Percentiles rank a stretch among this genome's conserved stretches.
These are phyloP conservation scores for Isoetes taiwanensis DNA, from an alignment of 75 land plant genomes.

Conservation along the genomic window DNA sequence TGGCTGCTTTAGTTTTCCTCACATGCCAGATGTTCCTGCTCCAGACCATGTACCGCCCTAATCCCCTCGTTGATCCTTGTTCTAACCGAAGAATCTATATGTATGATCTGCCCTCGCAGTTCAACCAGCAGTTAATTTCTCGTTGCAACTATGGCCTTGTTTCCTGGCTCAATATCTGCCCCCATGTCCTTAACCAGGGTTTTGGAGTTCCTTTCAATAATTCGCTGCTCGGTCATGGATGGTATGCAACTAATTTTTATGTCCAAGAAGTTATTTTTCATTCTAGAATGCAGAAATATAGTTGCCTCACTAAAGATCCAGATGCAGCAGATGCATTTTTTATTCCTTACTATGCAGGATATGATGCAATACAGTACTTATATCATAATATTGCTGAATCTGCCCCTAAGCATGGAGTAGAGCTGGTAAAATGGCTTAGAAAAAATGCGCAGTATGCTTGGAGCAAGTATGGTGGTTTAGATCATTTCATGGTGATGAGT, in stretches of 20 bases:
- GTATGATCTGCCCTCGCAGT: constrained; percentile 11
- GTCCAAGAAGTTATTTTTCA: constrained; percentile 12
- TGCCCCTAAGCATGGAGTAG: constrained; percentile 3
- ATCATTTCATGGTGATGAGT: constrained; percentile 16
- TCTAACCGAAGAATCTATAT: not conserved
- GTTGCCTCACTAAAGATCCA: not conserved
- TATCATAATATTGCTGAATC: not conserved
- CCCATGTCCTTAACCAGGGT: not conserved
- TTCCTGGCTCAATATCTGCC: constrained; percentile 11
- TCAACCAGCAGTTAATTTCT: constrained; percentile 2
- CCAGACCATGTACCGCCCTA: too few relatives aligned
- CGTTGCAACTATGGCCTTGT: not conserved
- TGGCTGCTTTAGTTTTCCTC: too few relatives aligned
- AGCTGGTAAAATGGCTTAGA: constrained; percentile 7
- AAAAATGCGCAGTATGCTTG: not conserved
- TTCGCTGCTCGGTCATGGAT: not conserved
- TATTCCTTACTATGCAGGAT: constrained; percentile 12
- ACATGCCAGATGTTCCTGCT: too few relatives aligned
- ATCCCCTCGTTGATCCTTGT: not conserved
- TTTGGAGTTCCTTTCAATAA: not conserved
- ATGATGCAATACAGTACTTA: not conserved
- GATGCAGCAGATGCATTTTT: constrained; percentile 9
- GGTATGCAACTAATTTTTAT: constrained; percentile 11
- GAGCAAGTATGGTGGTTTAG: constrained; percentile 3
- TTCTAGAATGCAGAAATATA: constrained; percentile 5